Conservation (phyloP, 2,329 filamentous ascomycete species). For the Claviceps lovelessii region DNA sequence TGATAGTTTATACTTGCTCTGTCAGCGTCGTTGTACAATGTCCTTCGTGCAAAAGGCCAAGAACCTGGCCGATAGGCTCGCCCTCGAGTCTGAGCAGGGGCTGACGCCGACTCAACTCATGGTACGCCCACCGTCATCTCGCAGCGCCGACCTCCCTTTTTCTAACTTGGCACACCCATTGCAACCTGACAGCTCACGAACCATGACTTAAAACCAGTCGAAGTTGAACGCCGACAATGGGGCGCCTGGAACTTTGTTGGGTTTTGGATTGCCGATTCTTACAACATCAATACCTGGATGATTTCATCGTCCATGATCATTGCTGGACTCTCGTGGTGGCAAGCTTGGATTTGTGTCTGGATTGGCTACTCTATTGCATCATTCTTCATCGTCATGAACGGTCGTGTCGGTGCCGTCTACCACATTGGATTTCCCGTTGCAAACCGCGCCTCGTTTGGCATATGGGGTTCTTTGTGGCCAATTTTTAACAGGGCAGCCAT, state of each 20-base stretch:
- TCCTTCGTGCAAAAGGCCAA: constrained; percentile 13
- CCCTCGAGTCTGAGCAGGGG: constrained; percentile 61
- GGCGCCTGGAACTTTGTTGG: constrained; percentile 75
- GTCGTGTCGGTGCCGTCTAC: constrained; percentile 72
- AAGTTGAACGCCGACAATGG: constrained; percentile 70
- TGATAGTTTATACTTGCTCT: background rate
- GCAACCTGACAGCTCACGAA: constrained; percentile 51
- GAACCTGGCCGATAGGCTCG: constrained; percentile 43
- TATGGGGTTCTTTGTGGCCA: constrained; percentile 82
- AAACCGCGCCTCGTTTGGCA: constrained; percentile 64
- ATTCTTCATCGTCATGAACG: constrained; percentile 61
- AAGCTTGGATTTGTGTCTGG: constrained; percentile 81
- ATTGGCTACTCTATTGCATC: constrained; percentile 68
- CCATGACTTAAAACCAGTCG: constrained; percentile 67
- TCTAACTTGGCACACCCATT: background rate
- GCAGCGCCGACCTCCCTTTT: background rate
- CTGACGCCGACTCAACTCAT: constrained; percentile 69
- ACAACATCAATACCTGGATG: constrained; percentile 93
- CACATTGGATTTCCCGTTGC: constrained; percentile 83
- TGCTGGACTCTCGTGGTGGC: constrained; percentile 74
- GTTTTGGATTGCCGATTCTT: constrained; percentile 75
- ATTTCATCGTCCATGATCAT: constrained; percentile 74
- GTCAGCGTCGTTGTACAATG: background rate
- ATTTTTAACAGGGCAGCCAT: constrained; percentile 81
- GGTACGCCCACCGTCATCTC: constrained; percentile 26